These are phyloP conservation scores for Cystobasidiaceae sp. DNA, from an alignment of 1,284 basidiomycete genomes.

Conservation along the genomic window DNA sequence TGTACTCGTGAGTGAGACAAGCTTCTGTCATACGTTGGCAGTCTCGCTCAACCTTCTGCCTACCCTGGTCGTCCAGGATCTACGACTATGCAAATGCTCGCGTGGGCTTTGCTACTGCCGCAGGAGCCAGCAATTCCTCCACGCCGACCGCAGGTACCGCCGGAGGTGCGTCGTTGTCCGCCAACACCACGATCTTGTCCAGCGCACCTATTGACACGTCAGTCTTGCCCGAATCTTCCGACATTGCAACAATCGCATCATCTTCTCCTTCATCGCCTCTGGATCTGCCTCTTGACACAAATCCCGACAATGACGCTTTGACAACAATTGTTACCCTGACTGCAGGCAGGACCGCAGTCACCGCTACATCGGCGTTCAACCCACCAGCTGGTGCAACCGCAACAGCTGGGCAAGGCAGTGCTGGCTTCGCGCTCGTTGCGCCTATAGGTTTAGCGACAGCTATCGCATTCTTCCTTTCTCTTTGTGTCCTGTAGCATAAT, in stretches of 20 bases:
- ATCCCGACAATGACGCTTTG: slow-evolving; percentile 1
- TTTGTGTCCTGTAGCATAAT: too few relatives aligned
- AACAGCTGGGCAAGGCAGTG: neutral
- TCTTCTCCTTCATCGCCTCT: neutral
- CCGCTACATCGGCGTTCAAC: neutral
- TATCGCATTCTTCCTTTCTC: too few relatives aligned
- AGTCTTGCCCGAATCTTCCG: slow-evolving; percentile 2
- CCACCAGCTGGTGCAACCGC: neutral
- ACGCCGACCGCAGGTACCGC: neutral
- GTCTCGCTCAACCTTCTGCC: neutral
- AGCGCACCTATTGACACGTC: slow-evolving; percentile 7
- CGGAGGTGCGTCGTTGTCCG: slow-evolving; percentile 7
- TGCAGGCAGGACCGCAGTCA: slow-evolving; percentile 14
- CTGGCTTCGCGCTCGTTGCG: too few relatives aligned
- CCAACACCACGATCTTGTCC: neutral
- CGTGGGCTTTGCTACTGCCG: slow-evolving; percentile 27
- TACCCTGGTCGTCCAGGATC: neutral
- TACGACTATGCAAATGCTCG: slow-evolving; percentile 24
- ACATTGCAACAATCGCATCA: neutral
- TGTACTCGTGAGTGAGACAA: slow-evolving; percentile 1
- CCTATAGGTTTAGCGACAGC: too few relatives aligned
- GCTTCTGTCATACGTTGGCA: neutral
- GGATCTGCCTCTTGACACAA: neutral
- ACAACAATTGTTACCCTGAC: slow-evolving; percentile 2
- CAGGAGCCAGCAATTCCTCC: neutral